Conservation (phyloP, 331 rosid genomes). For the Cydonia oblonga region DNA sequence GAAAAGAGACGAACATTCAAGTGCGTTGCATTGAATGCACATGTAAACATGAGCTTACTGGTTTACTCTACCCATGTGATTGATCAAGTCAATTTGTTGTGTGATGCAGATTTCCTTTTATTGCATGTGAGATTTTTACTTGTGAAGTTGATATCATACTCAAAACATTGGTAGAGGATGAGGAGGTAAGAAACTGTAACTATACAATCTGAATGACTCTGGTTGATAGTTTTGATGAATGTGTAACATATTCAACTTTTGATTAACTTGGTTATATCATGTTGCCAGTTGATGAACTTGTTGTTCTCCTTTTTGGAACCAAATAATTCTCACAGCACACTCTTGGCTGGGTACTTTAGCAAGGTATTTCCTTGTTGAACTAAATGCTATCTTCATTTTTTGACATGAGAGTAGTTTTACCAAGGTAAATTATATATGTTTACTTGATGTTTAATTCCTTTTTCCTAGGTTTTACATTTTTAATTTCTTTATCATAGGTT, state of each 20-base stretch:
- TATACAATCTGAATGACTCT: neutral
- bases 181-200: constrained; percentile 52
- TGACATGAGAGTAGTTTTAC: neutral
- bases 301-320: constrained; percentile 92
- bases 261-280: constrained; percentile 16
- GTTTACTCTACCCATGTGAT: constrained; percentile 10
- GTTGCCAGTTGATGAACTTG: constrained; percentile 79
- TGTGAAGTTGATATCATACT: constrained; percentile 94
- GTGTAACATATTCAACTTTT: constrained; percentile 8
- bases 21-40: constrained; percentile 35
- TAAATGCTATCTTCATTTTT: constrained; percentile 7
- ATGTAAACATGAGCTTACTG: constrained; percentile 2
- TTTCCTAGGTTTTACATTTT: constrained; percentile 11
- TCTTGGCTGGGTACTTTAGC: constrained; percentile 95
- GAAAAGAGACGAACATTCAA: constrained; percentile 85
- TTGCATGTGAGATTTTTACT: constrained; percentile 93
- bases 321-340: constrained; percentile 57
- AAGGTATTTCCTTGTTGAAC: constrained; percentile 50
- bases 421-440: neutral
- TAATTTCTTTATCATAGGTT: constrained; percentile 56
- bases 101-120: constrained; percentile 76
- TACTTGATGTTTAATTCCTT: neutral
- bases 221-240: neutral
- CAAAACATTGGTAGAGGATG: constrained; percentile 85
- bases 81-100: constrained; percentile 19